Evolutionary conservation across 73 alveolate species (phyloP), one percentile per base, ranked within the genome.

Genomic region (Paramecium octaurelia): DNA sequence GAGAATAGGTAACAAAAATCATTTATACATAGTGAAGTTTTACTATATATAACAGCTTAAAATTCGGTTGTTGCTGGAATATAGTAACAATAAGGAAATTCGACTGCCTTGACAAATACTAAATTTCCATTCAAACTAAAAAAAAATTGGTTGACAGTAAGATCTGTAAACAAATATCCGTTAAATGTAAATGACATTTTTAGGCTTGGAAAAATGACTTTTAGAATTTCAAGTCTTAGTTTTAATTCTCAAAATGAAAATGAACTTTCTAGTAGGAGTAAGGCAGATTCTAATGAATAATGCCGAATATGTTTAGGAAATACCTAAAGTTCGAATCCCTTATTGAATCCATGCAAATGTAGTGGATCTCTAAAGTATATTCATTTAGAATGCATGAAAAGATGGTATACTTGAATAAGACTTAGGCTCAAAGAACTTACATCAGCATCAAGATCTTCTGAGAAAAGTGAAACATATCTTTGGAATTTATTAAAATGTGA

Each of bases 281-380:
- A 20, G 14, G 27, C 59, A 36, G 57, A 73, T 29, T 9, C 57
- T 44, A 80, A 42, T 80, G 73, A 89, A 70, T 36, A 95, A 18
- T 93, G 96, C 40, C 73, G 96, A 50, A 92, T 93, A 38, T 93
- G 96, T 34, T 77, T 93, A 84, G 57, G 95, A 43, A 92, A 46
- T 42, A 42, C 23, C 11, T 69, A 40, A 21, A 38, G 57, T 35
- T 60, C 34, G n/a, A 91, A 93, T 71, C 96, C 96, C 5, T 83
- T 93, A 36, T 34, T 93, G 12, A 85, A 76, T 59, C 96, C 96
- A 8, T 93, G 96, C 64, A 93, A 93, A 23, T 93, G 96, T 60
- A 64, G 50, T 38, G 96, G 96, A 20, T 73, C 96, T 27, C 54
- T 92, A 69, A 77, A 91, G 59, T 88, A 93, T 50, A 70, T 91